Evolutionary conservation across 1,139 yeast genomes (phyloP), one percentile per base, ranked within the genome.

Genomic region (Candida neerlandica): DNA sequence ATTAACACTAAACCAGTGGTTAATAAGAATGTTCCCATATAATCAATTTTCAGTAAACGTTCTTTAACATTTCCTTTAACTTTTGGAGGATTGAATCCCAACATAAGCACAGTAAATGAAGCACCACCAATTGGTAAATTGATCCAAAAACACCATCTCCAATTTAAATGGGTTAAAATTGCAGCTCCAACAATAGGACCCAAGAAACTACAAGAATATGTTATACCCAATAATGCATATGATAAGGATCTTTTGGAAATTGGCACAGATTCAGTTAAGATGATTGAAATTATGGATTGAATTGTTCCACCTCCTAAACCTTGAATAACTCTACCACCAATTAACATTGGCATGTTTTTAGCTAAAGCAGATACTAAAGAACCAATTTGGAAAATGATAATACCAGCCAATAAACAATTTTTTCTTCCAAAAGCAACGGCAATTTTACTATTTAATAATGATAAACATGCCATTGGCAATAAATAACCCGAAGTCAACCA

Each of bases 141-240:
- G 58, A 86, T 75, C 63, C 82, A 87, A 63, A 86, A 86, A 57
- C 89, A 82, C 91, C 92, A 86, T 62, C 94, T 75, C 92, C 92
- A 86, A 14, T 82, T 70, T 1, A 81, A 84, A 46, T 80, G 72
- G 2, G 88, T 75, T 56, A 85, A 79, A 4, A 44, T 44, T 1
- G 85, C 84, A 30, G 90, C 90, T 26, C 91, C 90, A 37, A 85
- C 60, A 48, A 85, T 70, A 0, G 92, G 91, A 1, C 91, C 91
- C 38, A 77, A 60, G 4, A 76, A 84, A 19, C 82, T 72, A 30
- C 48, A 44, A 12, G 84, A 77, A 64, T 81, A 84, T 0, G 84
- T 73, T 21, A 75, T 64, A 12, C 84, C 83, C 47, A 83, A 65
- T 26, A 74, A 59, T 2, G 81, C 75, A 62, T 75, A 75, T 37